These are phyloP conservation scores for Coemansia sp. DNA, from an alignment of 192 early-diverging fungal species.

Conservation along the genomic window DNA sequence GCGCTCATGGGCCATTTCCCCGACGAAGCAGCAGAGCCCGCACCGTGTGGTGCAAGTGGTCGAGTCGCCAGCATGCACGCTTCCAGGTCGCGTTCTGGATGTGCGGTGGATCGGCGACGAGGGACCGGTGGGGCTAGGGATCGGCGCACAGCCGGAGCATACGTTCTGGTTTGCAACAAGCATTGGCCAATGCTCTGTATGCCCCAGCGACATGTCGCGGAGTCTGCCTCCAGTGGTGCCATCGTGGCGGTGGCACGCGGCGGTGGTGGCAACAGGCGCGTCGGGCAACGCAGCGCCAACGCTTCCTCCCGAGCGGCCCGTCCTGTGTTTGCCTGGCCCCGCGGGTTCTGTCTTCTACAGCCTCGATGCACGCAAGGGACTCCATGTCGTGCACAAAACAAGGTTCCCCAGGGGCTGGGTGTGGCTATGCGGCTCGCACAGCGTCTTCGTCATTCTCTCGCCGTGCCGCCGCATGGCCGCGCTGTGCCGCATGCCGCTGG, in stretches of 20 bases:
- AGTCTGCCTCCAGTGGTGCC: slow-evolving; percentile 9
- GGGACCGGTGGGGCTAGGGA: neutral
- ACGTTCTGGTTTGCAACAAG: slow-evolving; percentile 27
- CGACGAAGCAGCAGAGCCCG: neutral
- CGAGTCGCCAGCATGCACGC: neutral
- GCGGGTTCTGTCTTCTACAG: slow-evolving; percentile 26
- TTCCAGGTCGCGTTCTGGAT: slow-evolving; percentile 7
- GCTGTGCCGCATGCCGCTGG: slow-evolving; percentile 34
- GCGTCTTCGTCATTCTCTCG: slow-evolving; percentile 26
- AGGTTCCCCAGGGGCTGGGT: slow-evolving; percentile 38
- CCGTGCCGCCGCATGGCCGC: slow-evolving; percentile 26
- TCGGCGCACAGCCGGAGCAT: neutral
- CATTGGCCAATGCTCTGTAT: neutral
- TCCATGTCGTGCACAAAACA: neutral
- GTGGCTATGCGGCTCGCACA: slow-evolving; percentile 39
- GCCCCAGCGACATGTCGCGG: neutral
- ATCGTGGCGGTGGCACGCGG: slow-evolving; percentile 46
- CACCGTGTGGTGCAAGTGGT: neutral
- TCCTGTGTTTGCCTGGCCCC: slow-evolving; percentile 36
- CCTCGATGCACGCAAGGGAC: neutral
- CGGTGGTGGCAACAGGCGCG: slow-evolving; percentile 19
- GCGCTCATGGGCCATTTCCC: slow-evolving; percentile 23
- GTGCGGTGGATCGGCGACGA: slow-evolving; percentile 18
- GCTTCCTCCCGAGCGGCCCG: slow-evolving; percentile 18
- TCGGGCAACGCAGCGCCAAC: neutral